Evolutionary conservation across 768 basidiomycete genomes (phyloP).

Genomic region (Psilocybe cyanescens): DNA sequence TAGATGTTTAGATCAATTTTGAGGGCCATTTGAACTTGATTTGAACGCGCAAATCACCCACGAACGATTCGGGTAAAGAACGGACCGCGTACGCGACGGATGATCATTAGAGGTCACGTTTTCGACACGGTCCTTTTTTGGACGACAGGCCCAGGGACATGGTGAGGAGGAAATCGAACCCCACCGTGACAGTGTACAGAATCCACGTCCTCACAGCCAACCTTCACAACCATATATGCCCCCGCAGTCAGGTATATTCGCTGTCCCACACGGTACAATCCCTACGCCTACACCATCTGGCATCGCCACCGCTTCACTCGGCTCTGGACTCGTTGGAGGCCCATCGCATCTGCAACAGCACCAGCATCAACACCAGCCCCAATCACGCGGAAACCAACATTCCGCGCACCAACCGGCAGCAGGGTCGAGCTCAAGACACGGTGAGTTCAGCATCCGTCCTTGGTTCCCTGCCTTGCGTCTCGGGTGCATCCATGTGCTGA

Average conservation of each 20-base stretch:
- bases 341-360: conserved; percentile 11
- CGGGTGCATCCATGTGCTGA: background rate
- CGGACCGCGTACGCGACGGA: background rate
- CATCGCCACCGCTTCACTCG: conserved; percentile 18
- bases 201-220: background rate
- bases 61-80: background rate
- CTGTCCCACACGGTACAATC: conserved; percentile 55
- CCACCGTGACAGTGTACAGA: background rate
- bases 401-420: conserved; percentile 2
- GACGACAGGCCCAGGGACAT: background rate
- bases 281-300: conserved; percentile 23
- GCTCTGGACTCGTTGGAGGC: conserved; percentile 14
- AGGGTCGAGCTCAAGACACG: conserved; percentile 18
- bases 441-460: conserved; percentile 6
- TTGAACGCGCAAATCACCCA: background rate
- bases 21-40: no score
- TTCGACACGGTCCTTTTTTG: background rate
- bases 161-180: background rate
- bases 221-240: conserved; percentile 45
- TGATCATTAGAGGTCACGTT: background rate
- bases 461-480: background rate
- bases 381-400: conserved; percentile 2
- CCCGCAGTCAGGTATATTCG: conserved; percentile 72
- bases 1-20: no score
- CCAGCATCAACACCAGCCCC: conserved; percentile 8